Conservation (phyloP, 176 grass and related monocot species). For the Triticum monococcum region DNA sequence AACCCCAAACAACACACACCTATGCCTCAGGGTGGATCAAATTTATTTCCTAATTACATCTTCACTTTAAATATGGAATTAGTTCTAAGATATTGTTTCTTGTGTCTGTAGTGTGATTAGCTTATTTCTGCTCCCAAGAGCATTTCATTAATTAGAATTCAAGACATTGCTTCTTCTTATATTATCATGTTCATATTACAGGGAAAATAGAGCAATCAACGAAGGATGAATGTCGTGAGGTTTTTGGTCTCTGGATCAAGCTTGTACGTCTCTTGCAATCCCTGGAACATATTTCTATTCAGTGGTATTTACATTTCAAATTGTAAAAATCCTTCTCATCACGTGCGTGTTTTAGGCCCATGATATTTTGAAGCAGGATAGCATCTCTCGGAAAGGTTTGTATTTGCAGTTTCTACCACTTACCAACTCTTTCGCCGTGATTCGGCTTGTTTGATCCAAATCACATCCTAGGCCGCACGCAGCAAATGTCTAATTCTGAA, state of each 20-base stretch:
- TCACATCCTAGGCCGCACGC: neutral
- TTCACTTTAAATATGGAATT: neutral
- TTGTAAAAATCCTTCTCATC: slow-evolving; percentile 16
- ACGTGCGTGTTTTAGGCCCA: slow-evolving; percentile 67
- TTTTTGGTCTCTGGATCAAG: slow-evolving; percentile 78
- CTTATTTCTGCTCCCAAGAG: neutral
- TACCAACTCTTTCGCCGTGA: neutral
- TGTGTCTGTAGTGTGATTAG: slow-evolving; percentile 2
- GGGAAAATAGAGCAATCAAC: slow-evolving; percentile 98
- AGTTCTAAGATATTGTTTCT: slow-evolving; percentile 14
- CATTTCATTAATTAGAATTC: neutral
- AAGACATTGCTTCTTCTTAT: slow-evolving; percentile 2
- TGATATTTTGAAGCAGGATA: slow-evolving; percentile 73
- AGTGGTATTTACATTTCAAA: slow-evolving; percentile 23
- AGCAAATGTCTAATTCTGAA: neutral
- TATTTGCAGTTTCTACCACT: slow-evolving; percentile 6
- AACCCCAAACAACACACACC: neutral
- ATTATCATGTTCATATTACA: slow-evolving; percentile 37
- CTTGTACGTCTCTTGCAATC: slow-evolving; percentile 48
- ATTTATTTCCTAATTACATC: neutral
- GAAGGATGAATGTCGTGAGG: slow-evolving; percentile 94
- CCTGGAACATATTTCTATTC: neutral
- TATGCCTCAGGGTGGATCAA: slow-evolving; percentile 11
- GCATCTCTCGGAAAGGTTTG: slow-evolving; percentile 53
- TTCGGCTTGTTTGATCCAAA: neutral